Conservation (phyloP, 2,329 filamentous ascomycete genomes). For the Pseudogymnoascus sp. region DNA sequence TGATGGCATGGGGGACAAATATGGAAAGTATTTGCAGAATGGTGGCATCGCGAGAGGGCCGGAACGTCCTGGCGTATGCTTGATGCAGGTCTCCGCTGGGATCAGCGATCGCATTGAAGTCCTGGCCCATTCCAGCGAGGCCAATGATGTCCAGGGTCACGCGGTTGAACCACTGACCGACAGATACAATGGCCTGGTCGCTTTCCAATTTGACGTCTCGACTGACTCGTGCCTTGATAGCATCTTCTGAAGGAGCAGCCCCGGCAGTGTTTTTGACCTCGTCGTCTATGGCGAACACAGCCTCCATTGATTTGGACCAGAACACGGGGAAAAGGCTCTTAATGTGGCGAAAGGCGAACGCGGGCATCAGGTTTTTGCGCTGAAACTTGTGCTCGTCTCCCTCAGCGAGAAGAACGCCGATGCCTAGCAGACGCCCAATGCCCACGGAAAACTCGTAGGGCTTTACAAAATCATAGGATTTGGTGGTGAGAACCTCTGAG, state of each 20-base stretch:
- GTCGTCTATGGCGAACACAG: constrained; percentile 52
- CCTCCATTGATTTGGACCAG: constrained; percentile 67
- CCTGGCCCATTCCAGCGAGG: constrained; percentile 59
- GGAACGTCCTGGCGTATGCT: constrained; percentile 50
- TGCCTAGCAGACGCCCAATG: constrained; percentile 57
- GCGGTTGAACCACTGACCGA: constrained; percentile 55
- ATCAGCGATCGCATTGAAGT: constrained; percentile 59
- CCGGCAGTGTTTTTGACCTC: constrained; percentile 35
- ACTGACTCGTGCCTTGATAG: constrained; percentile 11
- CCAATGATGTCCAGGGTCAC: constrained; percentile 71
- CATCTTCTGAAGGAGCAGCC: constrained; percentile 27
- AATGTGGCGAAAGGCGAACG: constrained; percentile 78
- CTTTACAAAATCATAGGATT: constrained; percentile 63
- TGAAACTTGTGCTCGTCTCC: constrained; percentile 84
- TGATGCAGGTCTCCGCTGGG: constrained; percentile 49
- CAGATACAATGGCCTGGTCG: constrained; percentile 42
- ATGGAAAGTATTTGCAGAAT: constrained; percentile 49
- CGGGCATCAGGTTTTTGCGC: constrained; percentile 70
- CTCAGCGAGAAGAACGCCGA: constrained; percentile 71
- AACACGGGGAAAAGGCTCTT: constrained; percentile 80
- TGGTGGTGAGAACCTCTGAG: constrained; percentile 61
- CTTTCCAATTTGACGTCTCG: background rate
- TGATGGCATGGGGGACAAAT: constrained; percentile 55
- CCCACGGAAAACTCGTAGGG: constrained; percentile 34
- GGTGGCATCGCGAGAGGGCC: constrained; percentile 42